Evolutionary conservation across 1,284 basidiomycete species (phyloP).

Genomic region (Microbotryum lychnidis-dioicae): DNA sequence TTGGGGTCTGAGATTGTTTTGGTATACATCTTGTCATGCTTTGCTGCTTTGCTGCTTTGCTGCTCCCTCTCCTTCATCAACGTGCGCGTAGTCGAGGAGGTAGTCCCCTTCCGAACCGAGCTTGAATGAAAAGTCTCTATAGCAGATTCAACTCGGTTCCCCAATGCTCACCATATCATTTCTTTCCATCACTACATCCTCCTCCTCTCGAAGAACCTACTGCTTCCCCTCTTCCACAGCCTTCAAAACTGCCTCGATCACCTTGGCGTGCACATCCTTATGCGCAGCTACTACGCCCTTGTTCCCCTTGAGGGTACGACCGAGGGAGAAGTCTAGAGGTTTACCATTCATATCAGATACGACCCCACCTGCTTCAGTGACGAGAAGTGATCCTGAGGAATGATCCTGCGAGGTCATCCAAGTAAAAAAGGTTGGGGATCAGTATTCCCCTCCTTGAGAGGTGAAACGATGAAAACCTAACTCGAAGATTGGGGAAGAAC

Average conservation of each 20-base stretch:
- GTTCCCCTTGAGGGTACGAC: conserved; percentile 77
- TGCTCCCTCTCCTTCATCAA: too few species aligned
- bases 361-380: conserved; percentile 80
- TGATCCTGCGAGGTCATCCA: conserved; percentile 62
- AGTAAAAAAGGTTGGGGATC: background rate
- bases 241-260: conserved; percentile 66
- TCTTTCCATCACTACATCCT: too few species aligned
- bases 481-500: conserved; percentile 25
- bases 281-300: conserved; percentile 75
- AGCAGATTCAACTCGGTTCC: too few species aligned
- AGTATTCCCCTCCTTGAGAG: background rate
- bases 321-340: conserved; percentile 75
- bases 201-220: background rate
- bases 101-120: too few species aligned
- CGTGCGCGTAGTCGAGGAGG: too few species aligned
- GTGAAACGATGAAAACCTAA: background rate
- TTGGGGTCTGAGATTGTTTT: too few species aligned
- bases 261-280: conserved; percentile 56
- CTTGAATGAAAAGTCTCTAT: too few species aligned
- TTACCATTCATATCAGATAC: conserved; percentile 75
- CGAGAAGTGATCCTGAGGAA: conserved; percentile 74
- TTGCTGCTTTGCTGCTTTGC: too few species aligned
- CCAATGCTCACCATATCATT: too few species aligned
- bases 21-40: too few species aligned
- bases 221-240: conserved; percentile 43